Percentiles rank a stretch among this genome's conserved stretches.
Evolutionary conservation across 768 basidiomycete genomes (phyloP).

Genomic region (Lactifluus echinatus): DNA sequence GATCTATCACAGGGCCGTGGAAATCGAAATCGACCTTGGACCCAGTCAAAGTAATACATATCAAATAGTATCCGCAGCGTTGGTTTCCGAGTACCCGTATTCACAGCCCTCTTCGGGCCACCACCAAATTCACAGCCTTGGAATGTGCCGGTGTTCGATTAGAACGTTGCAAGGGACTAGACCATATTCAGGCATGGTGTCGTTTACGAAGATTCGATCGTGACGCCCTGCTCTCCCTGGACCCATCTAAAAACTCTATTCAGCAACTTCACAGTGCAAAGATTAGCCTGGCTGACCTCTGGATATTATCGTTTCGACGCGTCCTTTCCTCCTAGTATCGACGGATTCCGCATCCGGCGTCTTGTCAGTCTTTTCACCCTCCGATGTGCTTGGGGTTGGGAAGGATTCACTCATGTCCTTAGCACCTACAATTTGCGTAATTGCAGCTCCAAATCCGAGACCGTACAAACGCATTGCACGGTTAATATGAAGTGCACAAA

Average conservation of each 20-base stretch:
- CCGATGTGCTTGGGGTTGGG: not conserved
- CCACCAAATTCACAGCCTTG: no score
- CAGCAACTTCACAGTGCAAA: not conserved
- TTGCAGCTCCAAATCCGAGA: not conserved
- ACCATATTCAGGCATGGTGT: not conserved
- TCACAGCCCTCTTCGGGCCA: no score
- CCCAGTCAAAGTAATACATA: no score
- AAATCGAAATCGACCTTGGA: no score
- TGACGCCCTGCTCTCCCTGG: not conserved
- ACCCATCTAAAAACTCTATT: not conserved
- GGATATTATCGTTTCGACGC: not conserved
- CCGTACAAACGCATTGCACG: slow-evolving; percentile 61
- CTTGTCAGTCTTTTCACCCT: not conserved
- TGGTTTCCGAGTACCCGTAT: no score
- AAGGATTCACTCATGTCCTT: not conserved
- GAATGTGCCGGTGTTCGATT: not conserved
- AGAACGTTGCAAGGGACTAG: not conserved
- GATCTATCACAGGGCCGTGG: no score
- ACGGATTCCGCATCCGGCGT: not conserved
- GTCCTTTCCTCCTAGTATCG: not conserved
- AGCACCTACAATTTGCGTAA: not conserved
- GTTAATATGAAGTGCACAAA: slow-evolving; percentile 51
- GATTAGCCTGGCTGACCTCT: not conserved
- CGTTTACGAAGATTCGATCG: slow-evolving; percentile 6
- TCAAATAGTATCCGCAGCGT: no score